Base-by-base conservation (phyloP, 768 basidiomycete species). In the Collybiopsis confluens region DNA sequence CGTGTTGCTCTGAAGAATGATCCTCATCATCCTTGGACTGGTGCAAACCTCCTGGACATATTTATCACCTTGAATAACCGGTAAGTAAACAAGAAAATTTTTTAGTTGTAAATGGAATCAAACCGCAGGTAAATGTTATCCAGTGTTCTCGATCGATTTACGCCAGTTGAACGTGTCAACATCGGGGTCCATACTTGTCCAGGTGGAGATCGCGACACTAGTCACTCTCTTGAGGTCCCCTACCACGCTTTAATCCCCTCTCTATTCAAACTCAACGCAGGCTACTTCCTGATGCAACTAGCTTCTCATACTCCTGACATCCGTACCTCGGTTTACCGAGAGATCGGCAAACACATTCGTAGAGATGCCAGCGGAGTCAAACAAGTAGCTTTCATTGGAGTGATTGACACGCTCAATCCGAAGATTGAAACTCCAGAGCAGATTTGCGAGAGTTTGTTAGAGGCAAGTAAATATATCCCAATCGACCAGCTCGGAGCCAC, bases 1-100 rank as follows among this genome's bases (percentile, higher is more conserved):
- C 50, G 50, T 33, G 23, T 52, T 35, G 50, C 50, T 15, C 18
- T 40, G 37, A 52, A 52, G 41, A 52, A 52, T n/a, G 50, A 52
- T 20, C 28, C 37, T 33, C 37, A 35, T 30, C 27, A 52, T 23
- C 50, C 50, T 15, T 52, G 50, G 50, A 52, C 50, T 15, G 50
- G 37, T 10, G 50, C 50, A 40, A 40, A 30, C 21, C 50, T 52
- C 24, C 50, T 52, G 6, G 50, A 52, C 3, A 52, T 26, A 24
- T 52, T 52, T 21, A 42, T 52, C 23, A 23, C 40, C 8, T 35
- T 52, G 40, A 52, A 42, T 30, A 52, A 52, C 40, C 37, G 40
- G 50, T 52, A 35, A 40, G 50, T 23, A 9, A 13, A 33, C 13
- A 13, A 33, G 30, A 6, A 16, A 13, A 38, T 9, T 21, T 21